Evolutionary conservation across 345 rosid genomes (phyloP).

Genomic region (Durio zibethinus): DNA sequence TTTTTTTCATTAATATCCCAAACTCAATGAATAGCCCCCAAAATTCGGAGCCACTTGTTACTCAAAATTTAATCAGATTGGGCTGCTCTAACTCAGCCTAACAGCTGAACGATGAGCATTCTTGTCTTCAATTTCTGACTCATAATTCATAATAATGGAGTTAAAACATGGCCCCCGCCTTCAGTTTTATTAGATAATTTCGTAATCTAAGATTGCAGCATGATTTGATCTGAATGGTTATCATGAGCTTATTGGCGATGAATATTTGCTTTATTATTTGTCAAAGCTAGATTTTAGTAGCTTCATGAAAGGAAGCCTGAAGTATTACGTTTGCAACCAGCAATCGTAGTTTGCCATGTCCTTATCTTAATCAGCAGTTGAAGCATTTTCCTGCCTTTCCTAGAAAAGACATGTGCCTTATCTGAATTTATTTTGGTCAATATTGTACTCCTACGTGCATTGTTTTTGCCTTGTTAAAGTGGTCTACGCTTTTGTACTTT

Average conservation of each 20-base stretch:
- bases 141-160: background rate
- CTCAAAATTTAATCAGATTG: background rate
- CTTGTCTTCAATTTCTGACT: background rate
- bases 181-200: background rate
- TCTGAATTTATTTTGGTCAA: slow-evolving; percentile 12
- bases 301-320: background rate
- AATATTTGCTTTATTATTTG: background rate
- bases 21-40: background rate
- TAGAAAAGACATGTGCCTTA: background rate
- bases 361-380: too few species aligned
- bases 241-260: background rate
- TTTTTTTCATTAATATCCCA: background rate
- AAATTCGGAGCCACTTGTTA: background rate
- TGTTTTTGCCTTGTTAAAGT: background rate
- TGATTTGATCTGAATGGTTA: background rate
- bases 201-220: background rate
- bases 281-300: background rate
- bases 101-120: background rate
- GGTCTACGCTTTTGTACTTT: background rate
- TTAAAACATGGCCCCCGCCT: background rate
- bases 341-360: background rate
- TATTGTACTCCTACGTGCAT: slow-evolving; percentile 1
- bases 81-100: background rate
- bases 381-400: background rate
- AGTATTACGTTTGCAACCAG: background rate